A percentile compares a stretch with the other conserved stretches of the same genome.
Conservation (phyloP, 208 protist genomes). For the Wallacemonas sp. region DNA sequence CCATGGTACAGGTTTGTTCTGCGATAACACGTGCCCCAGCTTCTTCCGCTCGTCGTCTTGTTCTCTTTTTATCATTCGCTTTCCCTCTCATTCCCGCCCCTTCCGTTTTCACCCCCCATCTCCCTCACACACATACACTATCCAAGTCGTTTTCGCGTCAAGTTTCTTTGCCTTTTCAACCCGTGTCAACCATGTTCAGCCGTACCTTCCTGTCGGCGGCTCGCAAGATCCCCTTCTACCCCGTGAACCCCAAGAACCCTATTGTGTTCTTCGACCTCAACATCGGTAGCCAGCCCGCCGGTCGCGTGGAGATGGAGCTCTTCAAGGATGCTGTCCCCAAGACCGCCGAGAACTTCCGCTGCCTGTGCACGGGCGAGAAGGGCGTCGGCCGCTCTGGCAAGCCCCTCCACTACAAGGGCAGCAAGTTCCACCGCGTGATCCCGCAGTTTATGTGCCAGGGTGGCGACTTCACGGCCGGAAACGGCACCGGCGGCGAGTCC, state of each 20-base stretch:
- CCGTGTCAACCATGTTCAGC: slow-evolving; percentile 58
- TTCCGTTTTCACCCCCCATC: no score
- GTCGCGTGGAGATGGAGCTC: slow-evolving; percentile 54
- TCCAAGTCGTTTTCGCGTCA: no score
- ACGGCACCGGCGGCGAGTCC: slow-evolving; percentile 64
- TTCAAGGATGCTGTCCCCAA: slow-evolving; percentile 55
- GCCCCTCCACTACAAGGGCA: slow-evolving; percentile 24
- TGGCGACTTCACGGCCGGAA: slow-evolving; percentile 56
- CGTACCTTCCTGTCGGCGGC: slow-evolving; percentile 40
- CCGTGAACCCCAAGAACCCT: slow-evolving; percentile 74
- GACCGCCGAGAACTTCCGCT: slow-evolving; percentile 71
- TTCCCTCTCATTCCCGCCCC: neutral
- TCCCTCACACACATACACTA: no score
- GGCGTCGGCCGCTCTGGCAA: slow-evolving; percentile 42
- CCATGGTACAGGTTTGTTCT: no score
- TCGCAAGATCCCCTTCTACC: slow-evolving; percentile 79
- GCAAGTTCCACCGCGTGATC: slow-evolving; percentile 61
- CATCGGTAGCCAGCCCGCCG: slow-evolving; percentile 38
- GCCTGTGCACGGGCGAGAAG: slow-evolving; percentile 65
- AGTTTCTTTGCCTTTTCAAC: no score
- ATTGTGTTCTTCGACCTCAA: slow-evolving; percentile 52
- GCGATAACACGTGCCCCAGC: no score
- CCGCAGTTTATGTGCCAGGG: slow-evolving; percentile 65
- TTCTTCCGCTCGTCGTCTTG: neutral
- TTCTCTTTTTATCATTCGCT: neutral